Evolutionary conservation across 2,329 filamentous ascomycete genomes (phyloP), one percentile per base, ranked within the genome.

Genomic region (Scytalidium sp.): DNA sequence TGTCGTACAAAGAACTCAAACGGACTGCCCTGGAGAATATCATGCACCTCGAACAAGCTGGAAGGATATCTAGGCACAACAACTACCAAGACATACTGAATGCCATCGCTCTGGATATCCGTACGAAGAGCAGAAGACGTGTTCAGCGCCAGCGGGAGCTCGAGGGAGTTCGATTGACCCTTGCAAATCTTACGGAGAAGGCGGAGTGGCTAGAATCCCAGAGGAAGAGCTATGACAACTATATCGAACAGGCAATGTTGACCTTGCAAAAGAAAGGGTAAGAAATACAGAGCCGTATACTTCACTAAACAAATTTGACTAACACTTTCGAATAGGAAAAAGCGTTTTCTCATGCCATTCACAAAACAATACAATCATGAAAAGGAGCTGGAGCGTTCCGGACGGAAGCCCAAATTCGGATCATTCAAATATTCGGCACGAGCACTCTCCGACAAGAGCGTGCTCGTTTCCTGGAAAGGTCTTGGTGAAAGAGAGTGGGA

Each of bases 291-390:
- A n/a, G 7, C 21, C 25, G 3, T 43, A n/a, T 27, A n/a, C 43
- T 22, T 15, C 9, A 21, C 10, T 36, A 29, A 43, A 27, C 29
- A 20, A 1, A 17, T 47, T 15, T 36, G 32, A 45, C 59, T 59
- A 57, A 59, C 46, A 45, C 47, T 49, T 19, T 15, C 13, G 13
- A 42, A 60, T 59, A 85, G 87, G 54, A 95, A 95, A 74, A 96
- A 95, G 69, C 83, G 88, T 47, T 97, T 97, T 77, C 79, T 97
- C 49, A 81, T 99, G 68, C 94, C 94, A 13, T 99, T 99, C 68
- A 97, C 93, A 20, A 96, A 96, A 65, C 94, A 99, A 70, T 99
- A 96, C 82, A 96, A 97, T 70, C 94, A 99, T 71, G 91, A 97
- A 73, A 87, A 91, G 57, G 94, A 99, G 72, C 84, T 99, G 25